Evolutionary conservation across 345 rosid genomes (phyloP).

Genomic region (Bretschneidera sinensis): DNA sequence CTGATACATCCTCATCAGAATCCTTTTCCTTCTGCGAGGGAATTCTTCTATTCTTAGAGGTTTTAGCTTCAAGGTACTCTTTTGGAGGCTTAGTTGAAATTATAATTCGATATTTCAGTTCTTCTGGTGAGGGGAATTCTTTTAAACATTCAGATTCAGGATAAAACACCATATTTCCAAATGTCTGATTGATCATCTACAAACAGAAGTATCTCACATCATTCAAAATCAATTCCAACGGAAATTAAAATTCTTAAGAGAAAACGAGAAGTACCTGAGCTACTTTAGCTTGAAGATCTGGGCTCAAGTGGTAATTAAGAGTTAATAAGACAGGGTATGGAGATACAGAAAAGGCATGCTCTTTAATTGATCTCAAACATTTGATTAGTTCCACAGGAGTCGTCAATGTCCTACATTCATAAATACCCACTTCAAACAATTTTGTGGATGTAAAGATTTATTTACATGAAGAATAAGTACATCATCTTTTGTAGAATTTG

Average conservation of each 20-base stretch:
- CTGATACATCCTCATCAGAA: conserved; percentile 49
- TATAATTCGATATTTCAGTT: conserved; percentile 47
- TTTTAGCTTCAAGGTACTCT: conserved; percentile 26
- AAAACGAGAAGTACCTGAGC: conserved; percentile 49
- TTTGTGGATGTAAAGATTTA: neutral
- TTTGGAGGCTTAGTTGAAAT: conserved; percentile 71
- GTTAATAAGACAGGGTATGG: conserved; percentile 67
- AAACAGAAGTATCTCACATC: neutral
- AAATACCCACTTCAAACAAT: conserved; percentile 11
- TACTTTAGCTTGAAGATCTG: conserved; percentile 70
- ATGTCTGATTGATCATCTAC: conserved; percentile 55
- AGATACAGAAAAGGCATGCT: conserved; percentile 60
- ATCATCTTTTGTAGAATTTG: conserved; percentile 63
- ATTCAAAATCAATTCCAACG: neutral
- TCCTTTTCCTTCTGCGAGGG: conserved; percentile 30
- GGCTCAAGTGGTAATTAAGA: conserved; percentile 69
- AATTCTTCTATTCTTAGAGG: conserved; percentile 16
- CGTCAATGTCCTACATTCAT: conserved; percentile 66
- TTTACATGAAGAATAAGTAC: conserved; percentile 82
- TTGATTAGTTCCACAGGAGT: conserved; percentile 78
- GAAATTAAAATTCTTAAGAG: neutral
- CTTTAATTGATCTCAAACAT: conserved; percentile 66
- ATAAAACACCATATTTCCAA: conserved; percentile 48
- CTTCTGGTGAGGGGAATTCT: conserved; percentile 71
- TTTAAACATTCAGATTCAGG: conserved; percentile 41